Evolutionary conservation across 2,329 filamentous ascomycete species (phyloP).

Genomic region (Aspergillus ochraceus): DNA sequence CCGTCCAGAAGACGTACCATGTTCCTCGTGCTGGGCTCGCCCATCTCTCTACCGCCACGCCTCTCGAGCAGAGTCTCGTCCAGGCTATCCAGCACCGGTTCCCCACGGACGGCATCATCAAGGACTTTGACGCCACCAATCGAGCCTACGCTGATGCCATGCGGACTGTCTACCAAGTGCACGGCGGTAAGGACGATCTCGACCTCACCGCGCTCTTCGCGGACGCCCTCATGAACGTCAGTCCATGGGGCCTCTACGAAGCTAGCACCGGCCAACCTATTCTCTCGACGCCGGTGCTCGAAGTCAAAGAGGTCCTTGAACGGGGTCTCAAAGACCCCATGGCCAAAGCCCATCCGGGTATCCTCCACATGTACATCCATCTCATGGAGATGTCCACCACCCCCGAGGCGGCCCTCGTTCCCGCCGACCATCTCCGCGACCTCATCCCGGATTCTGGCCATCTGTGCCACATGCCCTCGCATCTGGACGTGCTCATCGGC

Average conservation of each 20-base stretch:
- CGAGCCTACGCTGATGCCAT: conserved; percentile 61
- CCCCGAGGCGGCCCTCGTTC: conserved; percentile 61
- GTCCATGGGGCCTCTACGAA: conserved; percentile 64
- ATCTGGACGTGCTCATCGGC: conserved; percentile 72
- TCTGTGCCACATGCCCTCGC: conserved; percentile 72
- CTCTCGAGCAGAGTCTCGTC: conserved; percentile 59
- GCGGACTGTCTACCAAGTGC: conserved; percentile 52
- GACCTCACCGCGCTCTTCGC: conserved; percentile 63
- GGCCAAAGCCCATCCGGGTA: conserved; percentile 61
- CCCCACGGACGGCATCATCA: conserved; percentile 49
- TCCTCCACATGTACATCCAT: conserved; percentile 74
- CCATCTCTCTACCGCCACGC: not conserved
- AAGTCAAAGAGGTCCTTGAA: conserved; percentile 60
- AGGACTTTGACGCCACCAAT: conserved; percentile 56
- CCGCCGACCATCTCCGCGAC: conserved; percentile 61
- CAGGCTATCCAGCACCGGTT: conserved; percentile 48
- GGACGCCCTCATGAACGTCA: conserved; percentile 64
- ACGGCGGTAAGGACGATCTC: conserved; percentile 49
- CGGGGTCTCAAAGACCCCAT: conserved; percentile 50
- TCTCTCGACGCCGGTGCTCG: conserved; percentile 53
- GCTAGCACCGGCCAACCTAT: conserved; percentile 56
- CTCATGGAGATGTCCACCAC: conserved; percentile 71
- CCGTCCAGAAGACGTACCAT: conserved; percentile 34
- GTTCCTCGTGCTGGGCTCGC: not conserved
- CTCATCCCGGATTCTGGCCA: conserved; percentile 69